Evolutionary conservation across 768 basidiomycete genomes (phyloP).

Genomic region (Suillus americanus): DNA sequence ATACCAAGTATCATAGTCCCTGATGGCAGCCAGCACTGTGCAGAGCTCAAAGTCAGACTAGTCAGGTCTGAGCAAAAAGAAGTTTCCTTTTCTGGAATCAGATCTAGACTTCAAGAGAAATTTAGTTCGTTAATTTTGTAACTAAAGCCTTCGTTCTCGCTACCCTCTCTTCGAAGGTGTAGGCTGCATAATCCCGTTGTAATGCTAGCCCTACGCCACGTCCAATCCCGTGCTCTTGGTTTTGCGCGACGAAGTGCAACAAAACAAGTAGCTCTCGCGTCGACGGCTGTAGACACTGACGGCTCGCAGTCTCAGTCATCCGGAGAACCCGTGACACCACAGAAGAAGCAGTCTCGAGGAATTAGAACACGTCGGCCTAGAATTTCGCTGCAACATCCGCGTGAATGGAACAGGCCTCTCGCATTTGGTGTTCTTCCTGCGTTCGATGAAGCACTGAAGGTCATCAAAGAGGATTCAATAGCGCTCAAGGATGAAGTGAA

Average conservation of each 20-base stretch:
- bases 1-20: background rate
- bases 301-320: background rate
- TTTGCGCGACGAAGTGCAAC: slow-evolving; percentile 10
- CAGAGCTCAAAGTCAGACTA: background rate
- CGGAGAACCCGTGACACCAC: background rate
- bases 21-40: background rate
- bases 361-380: slow-evolving; percentile 43
- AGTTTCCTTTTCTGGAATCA: background rate
- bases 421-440: slow-evolving; percentile 64
- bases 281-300: slow-evolving; percentile 5
- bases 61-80: no score
- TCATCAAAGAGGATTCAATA: slow-evolving; percentile 63
- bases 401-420: slow-evolving; percentile 66
- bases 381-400: slow-evolving; percentile 51
- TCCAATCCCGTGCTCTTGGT: slow-evolving; percentile 10
- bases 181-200: background rate
- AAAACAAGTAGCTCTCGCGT: slow-evolving; percentile 12
- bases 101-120: background rate
- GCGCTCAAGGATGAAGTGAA: slow-evolving; percentile 37
- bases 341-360: slow-evolving; percentile 13
- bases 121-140: background rate
- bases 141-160: background rate
- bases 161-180: background rate
- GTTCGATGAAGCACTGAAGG: slow-evolving; percentile 81
- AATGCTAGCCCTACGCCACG: slow-evolving; percentile 20